Conservation (phyloP, 163 green algal species). For the Volvox carteri region DNA sequence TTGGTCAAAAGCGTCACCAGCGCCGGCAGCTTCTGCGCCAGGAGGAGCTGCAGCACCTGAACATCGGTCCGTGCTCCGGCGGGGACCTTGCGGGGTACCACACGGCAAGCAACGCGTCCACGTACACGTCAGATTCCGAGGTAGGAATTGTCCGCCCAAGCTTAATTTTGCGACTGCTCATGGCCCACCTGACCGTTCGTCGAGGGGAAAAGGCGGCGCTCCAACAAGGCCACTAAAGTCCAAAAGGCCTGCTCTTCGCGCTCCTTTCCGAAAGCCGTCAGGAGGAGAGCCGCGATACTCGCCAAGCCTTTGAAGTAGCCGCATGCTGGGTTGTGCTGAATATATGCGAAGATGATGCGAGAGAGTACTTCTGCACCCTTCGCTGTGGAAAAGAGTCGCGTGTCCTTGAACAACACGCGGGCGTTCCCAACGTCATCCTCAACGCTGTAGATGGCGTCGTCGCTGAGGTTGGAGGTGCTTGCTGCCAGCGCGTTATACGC, state of each 20-base stretch:
- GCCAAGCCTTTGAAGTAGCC: slow-evolving; percentile 34
- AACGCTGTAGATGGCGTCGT: background rate
- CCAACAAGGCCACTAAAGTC: slow-evolving; percentile 63
- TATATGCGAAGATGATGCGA: slow-evolving; percentile 43
- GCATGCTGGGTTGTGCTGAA: slow-evolving; percentile 6
- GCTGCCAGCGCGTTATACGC: slow-evolving; percentile 31
- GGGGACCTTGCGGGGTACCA: slow-evolving; percentile 11
- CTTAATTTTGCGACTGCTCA: no score
- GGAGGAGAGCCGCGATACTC: slow-evolving; percentile 20
- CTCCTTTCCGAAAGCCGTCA: slow-evolving; percentile 33
- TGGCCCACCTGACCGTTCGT: slow-evolving; percentile 49
- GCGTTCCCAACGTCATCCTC: slow-evolving; percentile 39
- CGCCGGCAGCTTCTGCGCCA: slow-evolving; percentile 58
- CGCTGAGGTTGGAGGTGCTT: slow-evolving; percentile 22
- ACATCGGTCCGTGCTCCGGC: slow-evolving; percentile 58
- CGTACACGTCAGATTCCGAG: no score
- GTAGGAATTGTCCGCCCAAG: no score
- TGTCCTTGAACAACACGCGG: slow-evolving; percentile 14
- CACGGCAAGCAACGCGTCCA: background rate
- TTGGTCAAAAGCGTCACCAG: slow-evolving; percentile 54
- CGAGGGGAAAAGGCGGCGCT: slow-evolving; percentile 56
- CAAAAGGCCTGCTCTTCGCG: slow-evolving; percentile 66
- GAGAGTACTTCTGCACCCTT: slow-evolving; percentile 34
- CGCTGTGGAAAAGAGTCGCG: slow-evolving; percentile 34
- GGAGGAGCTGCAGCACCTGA: slow-evolving; percentile 62